phyloP scores from a whole-genome alignment of 768 basidiomycete species.

The Suillus luteus region DNA sequence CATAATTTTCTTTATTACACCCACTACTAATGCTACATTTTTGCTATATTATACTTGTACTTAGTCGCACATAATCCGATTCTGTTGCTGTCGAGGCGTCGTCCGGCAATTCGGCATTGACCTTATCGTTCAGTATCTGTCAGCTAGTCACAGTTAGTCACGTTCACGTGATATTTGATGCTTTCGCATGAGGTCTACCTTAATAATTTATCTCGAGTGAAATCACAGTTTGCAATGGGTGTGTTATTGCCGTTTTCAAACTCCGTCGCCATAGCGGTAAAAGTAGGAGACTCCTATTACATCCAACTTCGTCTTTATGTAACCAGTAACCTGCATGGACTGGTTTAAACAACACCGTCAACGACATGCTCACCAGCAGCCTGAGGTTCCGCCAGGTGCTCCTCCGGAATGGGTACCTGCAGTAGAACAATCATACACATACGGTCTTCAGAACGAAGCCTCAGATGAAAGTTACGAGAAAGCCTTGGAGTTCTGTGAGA shows the following conservation, averaged over 20 bases:
- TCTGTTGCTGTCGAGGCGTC: too few relatives aligned
- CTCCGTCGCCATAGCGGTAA: background rate
- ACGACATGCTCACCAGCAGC: background rate
- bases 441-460: slow-evolving; percentile 60
- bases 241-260: slow-evolving; percentile 11
- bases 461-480: slow-evolving; percentile 53
- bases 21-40: too few relatives aligned
- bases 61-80: too few relatives aligned
- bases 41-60: too few relatives aligned
- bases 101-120: too few relatives aligned
- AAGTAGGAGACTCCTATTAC: background rate
- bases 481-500: slow-evolving; percentile 52
- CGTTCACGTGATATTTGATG: too few relatives aligned
- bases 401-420: slow-evolving; percentile 65
- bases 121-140: too few relatives aligned
- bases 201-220: too few relatives aligned
- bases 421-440: slow-evolving; percentile 47
- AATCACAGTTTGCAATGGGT: too few relatives aligned
- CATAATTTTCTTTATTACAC: too few relatives aligned
- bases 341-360: slow-evolving; percentile 1
- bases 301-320: background rate
- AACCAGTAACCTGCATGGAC: background rate
- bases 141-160: too few relatives aligned
- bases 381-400: background rate
- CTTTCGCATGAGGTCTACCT: too few relatives aligned